phyloP scores from a whole-genome alignment of 805 yeast species.

The Sugiyamaella smithiae region DNA sequence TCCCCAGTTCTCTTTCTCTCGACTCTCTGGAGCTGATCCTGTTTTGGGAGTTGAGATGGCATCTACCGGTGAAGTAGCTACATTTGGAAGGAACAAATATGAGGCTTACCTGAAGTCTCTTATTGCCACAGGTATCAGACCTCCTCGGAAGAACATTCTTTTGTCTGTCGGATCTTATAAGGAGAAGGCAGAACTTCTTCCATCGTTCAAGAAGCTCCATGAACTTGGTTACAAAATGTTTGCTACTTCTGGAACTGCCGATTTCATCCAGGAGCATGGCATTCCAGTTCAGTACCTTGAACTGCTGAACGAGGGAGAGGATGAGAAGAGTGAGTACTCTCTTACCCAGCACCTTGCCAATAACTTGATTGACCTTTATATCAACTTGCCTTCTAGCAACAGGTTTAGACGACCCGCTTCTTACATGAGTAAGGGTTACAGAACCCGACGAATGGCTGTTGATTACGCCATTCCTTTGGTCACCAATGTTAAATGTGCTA shows the following conservation, averaged over 20 bases:
- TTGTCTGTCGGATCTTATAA: constrained; percentile 94
- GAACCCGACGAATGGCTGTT: constrained; percentile 99
- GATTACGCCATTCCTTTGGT: constrained; percentile 97
- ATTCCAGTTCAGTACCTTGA: constrained; percentile 94
- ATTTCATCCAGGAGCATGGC: constrained; percentile 91
- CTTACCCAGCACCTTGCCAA: constrained; percentile 95
- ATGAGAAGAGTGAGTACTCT: constrained; percentile 86
- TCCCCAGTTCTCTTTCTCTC: constrained; percentile 95
- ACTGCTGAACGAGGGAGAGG: constrained; percentile 66
- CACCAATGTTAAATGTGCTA: constrained; percentile 96
- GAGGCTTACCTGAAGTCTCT: constrained; percentile 96
- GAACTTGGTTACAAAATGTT: constrained; percentile 86
- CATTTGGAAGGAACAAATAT: constrained; percentile 92
- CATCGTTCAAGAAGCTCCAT: constrained; percentile 74
- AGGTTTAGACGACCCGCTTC: constrained; percentile 98
- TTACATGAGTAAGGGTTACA: constrained; percentile 95
- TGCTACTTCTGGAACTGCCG: constrained; percentile 99
- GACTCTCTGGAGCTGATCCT: constrained; percentile 97
- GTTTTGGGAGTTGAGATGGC: constrained; percentile 99
- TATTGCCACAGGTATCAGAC: constrained; percentile 89
- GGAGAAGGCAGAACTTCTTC: constrained; percentile 91
- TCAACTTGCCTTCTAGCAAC: constrained; percentile 94
- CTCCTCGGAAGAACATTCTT: constrained; percentile 92
- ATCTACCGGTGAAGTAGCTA: constrained; percentile 97
- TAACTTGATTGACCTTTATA: constrained; percentile 92